These are phyloP conservation scores for Hymenochaete sp. DNA, from an alignment of 1,284 basidiomycete species.

Conservation along the genomic window DNA sequence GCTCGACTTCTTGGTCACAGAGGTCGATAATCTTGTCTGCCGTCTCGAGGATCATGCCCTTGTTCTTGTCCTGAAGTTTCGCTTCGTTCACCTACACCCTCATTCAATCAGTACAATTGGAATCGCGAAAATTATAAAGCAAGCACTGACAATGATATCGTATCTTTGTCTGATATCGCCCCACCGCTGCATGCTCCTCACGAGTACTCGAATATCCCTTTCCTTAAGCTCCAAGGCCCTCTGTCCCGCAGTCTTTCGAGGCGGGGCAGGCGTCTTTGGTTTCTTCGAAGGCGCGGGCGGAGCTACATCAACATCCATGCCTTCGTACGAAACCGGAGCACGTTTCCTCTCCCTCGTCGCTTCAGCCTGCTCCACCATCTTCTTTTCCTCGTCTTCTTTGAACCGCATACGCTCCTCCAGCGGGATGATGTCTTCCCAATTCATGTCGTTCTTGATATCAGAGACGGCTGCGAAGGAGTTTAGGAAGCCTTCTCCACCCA, in stretches of 20 bases:
- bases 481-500: conserved; percentile 95
- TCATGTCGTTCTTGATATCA: conserved; percentile 97
- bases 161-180: conserved; percentile 94
- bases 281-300: conserved; percentile 59
- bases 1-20: conserved; percentile 77
- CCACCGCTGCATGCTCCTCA: conserved; percentile 95
- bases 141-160: conserved; percentile 75
- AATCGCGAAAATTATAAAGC: conserved; percentile 10
- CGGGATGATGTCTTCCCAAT: conserved; percentile 99
- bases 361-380: conserved; percentile 56
- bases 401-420: conserved; percentile 83
- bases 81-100: conserved; percentile 72
- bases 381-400: conserved; percentile 73
- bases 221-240: conserved; percentile 96
- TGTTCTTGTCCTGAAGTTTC: conserved; percentile 94
- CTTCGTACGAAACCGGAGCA: conserved; percentile 83
- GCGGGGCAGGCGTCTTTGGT: conserved; percentile 57
- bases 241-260: conserved; percentile 79
- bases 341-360: conserved; percentile 71
- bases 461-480: conserved; percentile 93
- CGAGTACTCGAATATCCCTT: conserved; percentile 91
- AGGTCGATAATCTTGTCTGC: conserved; percentile 89
- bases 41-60: conserved; percentile 83
- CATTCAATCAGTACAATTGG: conserved; percentile 12
- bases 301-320: conserved; percentile 80